These are phyloP conservation scores for Mortierella alpina DNA, from an alignment of 192 early-diverging fungal species.

Conservation along the genomic window DNA sequence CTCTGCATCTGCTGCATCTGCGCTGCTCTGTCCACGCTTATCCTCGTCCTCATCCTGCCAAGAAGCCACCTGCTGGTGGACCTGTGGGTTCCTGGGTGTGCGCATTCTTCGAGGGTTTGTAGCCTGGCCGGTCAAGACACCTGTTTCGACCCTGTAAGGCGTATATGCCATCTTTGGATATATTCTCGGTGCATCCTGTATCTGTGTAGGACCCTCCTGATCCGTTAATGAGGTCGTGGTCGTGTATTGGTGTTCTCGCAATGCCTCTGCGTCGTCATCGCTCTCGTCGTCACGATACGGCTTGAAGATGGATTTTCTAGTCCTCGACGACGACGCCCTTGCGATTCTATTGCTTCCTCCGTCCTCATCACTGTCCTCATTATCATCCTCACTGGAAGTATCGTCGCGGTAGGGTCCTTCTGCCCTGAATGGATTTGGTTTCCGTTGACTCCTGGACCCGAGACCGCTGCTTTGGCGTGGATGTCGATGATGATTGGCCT, in stretches of 20 bases:
- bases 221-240: not conserved
- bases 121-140: not conserved
- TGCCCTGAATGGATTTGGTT: conserved; percentile 24
- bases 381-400: not conserved
- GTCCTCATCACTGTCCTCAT: not conserved
- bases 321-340: not conserved
- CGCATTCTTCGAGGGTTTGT: conserved; percentile 9
- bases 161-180: conserved; percentile 7
- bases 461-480: not conserved
- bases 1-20: conserved; percentile 18
- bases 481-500: not conserved
- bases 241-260: too few species aligned
- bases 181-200: not conserved
- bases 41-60: conserved; percentile 20
- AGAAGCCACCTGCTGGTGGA: conserved; percentile 3
- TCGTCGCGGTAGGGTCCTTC: conserved; percentile 20
- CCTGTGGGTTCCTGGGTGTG: conserved; percentile 25
- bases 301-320: not conserved
- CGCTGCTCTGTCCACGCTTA: not conserved
- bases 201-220: too few species aligned
- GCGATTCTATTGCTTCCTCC: not conserved
- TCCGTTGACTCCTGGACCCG: not conserved
- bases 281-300: not conserved
- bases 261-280: not conserved
- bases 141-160: conserved; percentile 4